phyloP scores from a whole-genome alignment of 345 rosid species.

The Atalantia buxifolia region DNA sequence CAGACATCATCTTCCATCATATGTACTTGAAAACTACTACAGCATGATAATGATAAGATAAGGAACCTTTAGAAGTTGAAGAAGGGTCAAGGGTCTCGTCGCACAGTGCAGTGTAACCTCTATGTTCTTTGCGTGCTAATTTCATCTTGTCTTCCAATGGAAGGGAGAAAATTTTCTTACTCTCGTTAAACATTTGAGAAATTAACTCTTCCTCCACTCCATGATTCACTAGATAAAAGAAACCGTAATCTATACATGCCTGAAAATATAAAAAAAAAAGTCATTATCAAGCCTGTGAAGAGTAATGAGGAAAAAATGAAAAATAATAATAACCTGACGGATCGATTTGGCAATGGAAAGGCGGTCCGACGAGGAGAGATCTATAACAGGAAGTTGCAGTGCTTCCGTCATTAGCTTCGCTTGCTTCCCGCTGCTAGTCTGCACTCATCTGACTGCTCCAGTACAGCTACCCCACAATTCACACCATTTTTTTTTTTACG shows the following conservation, averaged over 20 bases:
- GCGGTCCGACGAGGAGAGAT: conserved; percentile 43
- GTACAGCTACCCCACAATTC: too few species aligned
- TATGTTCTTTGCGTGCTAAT: conserved; percentile 34
- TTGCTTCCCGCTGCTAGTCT: neutral
- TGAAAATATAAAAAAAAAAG: conserved; percentile 17
- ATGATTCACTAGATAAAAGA: conserved; percentile 85
- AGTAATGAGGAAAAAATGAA: too few species aligned
- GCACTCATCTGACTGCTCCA: too few species aligned
- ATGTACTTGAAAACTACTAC: too few species aligned
- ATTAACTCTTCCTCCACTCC: conserved; percentile 62
- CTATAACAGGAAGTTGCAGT: conserved; percentile 47
- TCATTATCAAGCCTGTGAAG: neutral
- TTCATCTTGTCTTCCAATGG: conserved; percentile 57
- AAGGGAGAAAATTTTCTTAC: conserved; percentile 64
- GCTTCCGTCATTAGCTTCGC: neutral
- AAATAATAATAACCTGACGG: conserved; percentile 39
- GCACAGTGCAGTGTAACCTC: conserved; percentile 66
- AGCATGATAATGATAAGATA: neutral
- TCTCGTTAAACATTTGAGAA: conserved; percentile 41
- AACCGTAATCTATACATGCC: conserved; percentile 79
- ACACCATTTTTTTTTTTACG: accelerated
- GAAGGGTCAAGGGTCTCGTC: conserved; percentile 47
- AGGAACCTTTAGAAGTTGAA: conserved; percentile 37
- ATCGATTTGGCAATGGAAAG: conserved; percentile 36
- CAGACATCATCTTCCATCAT: too few species aligned